Evolutionary conservation across 176 grass and related monocot species (phyloP), one percentile per base, ranked within the genome.

Genomic region (Cenchrus purpureus): DNA sequence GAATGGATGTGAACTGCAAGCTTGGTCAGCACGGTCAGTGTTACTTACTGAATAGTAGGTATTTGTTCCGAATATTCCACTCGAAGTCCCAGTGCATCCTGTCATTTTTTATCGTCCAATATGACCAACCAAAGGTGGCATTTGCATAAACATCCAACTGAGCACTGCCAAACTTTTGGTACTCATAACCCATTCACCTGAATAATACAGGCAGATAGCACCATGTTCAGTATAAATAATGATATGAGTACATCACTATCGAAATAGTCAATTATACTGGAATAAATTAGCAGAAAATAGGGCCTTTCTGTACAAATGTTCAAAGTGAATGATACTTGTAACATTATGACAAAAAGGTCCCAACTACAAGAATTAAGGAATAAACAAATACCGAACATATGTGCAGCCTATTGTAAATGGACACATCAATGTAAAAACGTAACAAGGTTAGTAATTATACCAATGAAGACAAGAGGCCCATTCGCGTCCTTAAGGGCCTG

Each of bases 31-130:
- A 45, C 1, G 42, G 51, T 0, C 20, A 76, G 52, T 14, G 43
- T 54, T 67, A 88, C 85, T 68, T 85, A 95, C 93, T 82, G 63
- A 95, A 66, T 28, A 92, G 68, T 19, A 95, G 83, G 79, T 87
- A 95, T 2, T 60, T 82, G 16, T 95, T 89, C 53, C 75, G 67
- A 83, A 95, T 85, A 79, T 92, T 95, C 90, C 93, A 95, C 45
- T 95, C 63, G 60, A 92, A 95, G 83, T 92, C 88, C 93, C 93
- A 95, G 68, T 95, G 93, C 20, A 86, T 56, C 85, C 81, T 79
- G 76, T 83, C 88, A 89, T 95, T 92, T 77, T 90, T 95, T 34
- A 95, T 71, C 9, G 93, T 92, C 93, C 93, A 95, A 77, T 95
- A 91, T 11, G 88, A 90, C 93, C 93, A 95, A 14, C 93, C 93